Evolutionary conservation across 1,284 basidiomycete species (phyloP).

Genomic region (Rugosomyces carneus): DNA sequence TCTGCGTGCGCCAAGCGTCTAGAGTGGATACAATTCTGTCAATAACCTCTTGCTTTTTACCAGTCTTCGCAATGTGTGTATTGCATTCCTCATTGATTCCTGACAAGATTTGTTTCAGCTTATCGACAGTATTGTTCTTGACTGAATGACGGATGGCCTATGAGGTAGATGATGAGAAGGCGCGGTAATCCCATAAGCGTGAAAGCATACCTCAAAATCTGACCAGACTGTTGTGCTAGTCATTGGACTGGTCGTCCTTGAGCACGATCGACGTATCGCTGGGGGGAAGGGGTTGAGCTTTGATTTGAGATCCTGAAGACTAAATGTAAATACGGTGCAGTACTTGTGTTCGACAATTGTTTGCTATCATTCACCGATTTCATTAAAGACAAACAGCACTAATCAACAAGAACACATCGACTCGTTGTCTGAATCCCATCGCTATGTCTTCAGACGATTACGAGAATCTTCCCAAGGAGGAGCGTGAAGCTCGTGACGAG

Average conservation of each 20-base stretch:
- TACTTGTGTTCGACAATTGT: too few relatives aligned
- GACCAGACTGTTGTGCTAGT: conserved; percentile 45
- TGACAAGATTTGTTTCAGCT: conserved; percentile 68
- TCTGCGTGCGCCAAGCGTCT: conserved; percentile 50
- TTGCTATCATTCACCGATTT: conserved; percentile 11
- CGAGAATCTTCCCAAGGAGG: conserved; percentile 74
- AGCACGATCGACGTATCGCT: conserved; percentile 4
- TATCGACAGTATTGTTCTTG: conserved; percentile 65
- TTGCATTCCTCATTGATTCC: conserved; percentile 71
- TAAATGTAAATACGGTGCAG: too few relatives aligned
- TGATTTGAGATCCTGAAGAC: too few relatives aligned
- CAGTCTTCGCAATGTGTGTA: conserved; percentile 64
- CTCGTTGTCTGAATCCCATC: neutral
- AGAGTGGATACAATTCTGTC: conserved; percentile 56
- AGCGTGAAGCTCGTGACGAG: conserved; percentile 69
- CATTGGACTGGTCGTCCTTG: conserved; percentile 27
- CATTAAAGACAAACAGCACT: conserved; percentile 21
- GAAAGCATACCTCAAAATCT: conserved; percentile 52
- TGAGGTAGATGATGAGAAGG: conserved; percentile 2
- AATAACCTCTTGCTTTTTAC: conserved; percentile 81
- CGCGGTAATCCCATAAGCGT: neutral
- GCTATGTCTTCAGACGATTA: conserved; percentile 48
- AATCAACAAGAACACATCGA: neutral
- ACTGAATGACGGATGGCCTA: conserved; percentile 41
- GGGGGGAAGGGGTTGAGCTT: neutral